phyloP scores from a whole-genome alignment of 306 rosid genomes.

The Chamaecrista fasciculata region DNA sequence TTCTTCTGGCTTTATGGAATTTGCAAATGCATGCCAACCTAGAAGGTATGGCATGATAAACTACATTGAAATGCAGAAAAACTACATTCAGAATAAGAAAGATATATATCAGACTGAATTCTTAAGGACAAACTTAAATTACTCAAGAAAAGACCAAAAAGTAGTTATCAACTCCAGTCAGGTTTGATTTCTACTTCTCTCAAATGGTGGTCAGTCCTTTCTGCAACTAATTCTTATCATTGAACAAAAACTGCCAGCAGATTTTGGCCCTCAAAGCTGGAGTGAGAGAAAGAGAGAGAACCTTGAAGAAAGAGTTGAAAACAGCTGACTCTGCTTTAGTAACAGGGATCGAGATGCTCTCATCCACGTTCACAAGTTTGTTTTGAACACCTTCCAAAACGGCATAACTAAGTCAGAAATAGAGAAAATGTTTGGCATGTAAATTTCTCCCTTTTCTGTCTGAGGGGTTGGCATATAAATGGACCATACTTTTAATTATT shows the following conservation, averaged over 20 bases:
- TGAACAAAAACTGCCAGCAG: too few relatives aligned
- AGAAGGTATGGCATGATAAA: slow-evolving; percentile 73
- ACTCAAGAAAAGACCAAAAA: too few relatives aligned
- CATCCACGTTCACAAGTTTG: slow-evolving; percentile 69
- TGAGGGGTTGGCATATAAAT: too few relatives aligned
- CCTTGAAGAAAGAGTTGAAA: slow-evolving; percentile 75
- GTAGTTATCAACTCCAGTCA: too few relatives aligned
- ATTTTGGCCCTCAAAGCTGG: too few relatives aligned
- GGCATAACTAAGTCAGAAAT: slow-evolving; percentile 19
- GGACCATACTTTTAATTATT: too few relatives aligned
- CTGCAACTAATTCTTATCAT: too few relatives aligned
- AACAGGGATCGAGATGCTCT: slow-evolving; percentile 69
- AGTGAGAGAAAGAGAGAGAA: slow-evolving; percentile 31
- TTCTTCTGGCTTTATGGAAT: slow-evolving; percentile 63
- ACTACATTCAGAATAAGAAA: background rate
- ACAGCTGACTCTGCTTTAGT: slow-evolving; percentile 82
- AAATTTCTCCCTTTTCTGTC: slow-evolving; percentile 10
- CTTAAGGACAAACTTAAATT: too few relatives aligned
- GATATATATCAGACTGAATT: background rate
- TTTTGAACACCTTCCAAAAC: slow-evolving; percentile 79
- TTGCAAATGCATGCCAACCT: slow-evolving; percentile 86
- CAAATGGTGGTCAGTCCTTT: too few relatives aligned
- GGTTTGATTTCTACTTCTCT: too few relatives aligned
- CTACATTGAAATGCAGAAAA: slow-evolving; percentile 34
- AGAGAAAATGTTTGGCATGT: slow-evolving; percentile 13